These are phyloP conservation scores for Poa annua DNA, from an alignment of 176 grass and related monocot genomes.

Conservation along the genomic window DNA sequence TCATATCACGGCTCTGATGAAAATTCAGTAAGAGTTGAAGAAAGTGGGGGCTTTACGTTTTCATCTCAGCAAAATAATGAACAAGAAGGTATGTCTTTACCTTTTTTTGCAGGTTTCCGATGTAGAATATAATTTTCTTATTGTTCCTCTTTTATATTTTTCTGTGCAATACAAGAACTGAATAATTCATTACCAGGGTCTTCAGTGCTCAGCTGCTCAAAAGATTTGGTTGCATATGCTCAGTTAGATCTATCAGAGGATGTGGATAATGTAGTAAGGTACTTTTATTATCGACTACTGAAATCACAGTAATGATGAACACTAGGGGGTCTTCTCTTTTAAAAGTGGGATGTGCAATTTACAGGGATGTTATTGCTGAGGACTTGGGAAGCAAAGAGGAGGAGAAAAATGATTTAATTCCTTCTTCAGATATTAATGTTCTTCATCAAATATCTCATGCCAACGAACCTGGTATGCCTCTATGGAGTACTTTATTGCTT, in stretches of 20 bases:
- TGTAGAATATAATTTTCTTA: neutral
- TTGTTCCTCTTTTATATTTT: neutral
- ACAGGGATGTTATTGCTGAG: slow-evolving; percentile 23
- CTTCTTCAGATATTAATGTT: slow-evolving; percentile 18
- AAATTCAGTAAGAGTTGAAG: slow-evolving; percentile 26
- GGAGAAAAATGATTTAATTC: slow-evolving; percentile 19
- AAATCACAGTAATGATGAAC: slow-evolving; percentile 4
- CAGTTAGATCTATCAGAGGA: neutral
- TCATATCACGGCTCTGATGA: slow-evolving; percentile 16
- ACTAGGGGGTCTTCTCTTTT: slow-evolving; percentile 1
- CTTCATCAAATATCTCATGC: neutral
- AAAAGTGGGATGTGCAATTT: slow-evolving; percentile 2
- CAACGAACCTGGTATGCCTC: slow-evolving; percentile 27
- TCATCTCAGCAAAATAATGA: slow-evolving; percentile 22
- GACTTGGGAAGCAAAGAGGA: slow-evolving; percentile 8
- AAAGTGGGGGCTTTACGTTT: neutral
- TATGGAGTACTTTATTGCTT: slow-evolving; percentile 10
- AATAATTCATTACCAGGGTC: slow-evolving; percentile 16
- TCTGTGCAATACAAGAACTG: slow-evolving; percentile 21
- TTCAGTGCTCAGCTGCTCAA: neutral
- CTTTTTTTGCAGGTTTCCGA: neutral
- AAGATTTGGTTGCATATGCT: neutral
- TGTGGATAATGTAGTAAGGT: slow-evolving; percentile 30
- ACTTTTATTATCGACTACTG: slow-evolving; percentile 8
- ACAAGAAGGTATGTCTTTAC: slow-evolving; percentile 37